A percentile compares a stretch with the other conserved stretches of the same genome.
These are phyloP conservation scores for Clitopilus passeckerianus DNA, from an alignment of 768 basidiomycete species.

Conservation along the genomic window DNA sequence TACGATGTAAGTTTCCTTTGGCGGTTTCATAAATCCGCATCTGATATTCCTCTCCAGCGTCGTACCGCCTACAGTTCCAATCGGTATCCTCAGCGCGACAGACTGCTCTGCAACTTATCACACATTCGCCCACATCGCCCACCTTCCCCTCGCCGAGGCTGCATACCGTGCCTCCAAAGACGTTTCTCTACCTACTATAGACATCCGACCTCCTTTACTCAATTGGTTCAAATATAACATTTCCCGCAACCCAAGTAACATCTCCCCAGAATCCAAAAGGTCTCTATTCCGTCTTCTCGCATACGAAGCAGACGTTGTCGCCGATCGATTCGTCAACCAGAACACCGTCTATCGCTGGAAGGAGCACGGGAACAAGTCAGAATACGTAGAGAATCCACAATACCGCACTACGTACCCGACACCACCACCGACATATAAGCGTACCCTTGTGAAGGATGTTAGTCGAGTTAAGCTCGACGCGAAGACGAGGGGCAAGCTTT, in stretches of 20 bases:
- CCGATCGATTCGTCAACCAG: background rate
- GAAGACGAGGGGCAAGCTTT: background rate
- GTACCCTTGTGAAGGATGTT: background rate
- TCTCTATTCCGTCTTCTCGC: background rate
- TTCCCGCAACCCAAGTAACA: background rate
- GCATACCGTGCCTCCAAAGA: background rate
- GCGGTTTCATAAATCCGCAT: background rate
- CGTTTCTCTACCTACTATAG: background rate
- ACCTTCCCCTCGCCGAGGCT: background rate
- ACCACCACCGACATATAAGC: background rate
- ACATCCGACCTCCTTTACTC: background rate
- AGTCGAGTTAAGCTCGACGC: background rate
- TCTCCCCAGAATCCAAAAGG: background rate
- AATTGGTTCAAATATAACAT: background rate
- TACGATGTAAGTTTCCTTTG: background rate
- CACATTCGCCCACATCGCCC: background rate
- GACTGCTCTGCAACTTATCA: background rate
- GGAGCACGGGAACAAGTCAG: background rate
- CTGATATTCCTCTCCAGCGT: background rate
- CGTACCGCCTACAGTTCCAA: background rate
- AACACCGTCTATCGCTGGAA: background rate
- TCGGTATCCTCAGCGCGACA: background rate
- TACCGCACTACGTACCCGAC: background rate
- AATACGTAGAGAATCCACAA: background rate
- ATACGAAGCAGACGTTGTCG: background rate